Evolutionary conservation across 2,329 filamentous ascomycete genomes (phyloP).

Genomic region (Fusarium duplospermum): DNA sequence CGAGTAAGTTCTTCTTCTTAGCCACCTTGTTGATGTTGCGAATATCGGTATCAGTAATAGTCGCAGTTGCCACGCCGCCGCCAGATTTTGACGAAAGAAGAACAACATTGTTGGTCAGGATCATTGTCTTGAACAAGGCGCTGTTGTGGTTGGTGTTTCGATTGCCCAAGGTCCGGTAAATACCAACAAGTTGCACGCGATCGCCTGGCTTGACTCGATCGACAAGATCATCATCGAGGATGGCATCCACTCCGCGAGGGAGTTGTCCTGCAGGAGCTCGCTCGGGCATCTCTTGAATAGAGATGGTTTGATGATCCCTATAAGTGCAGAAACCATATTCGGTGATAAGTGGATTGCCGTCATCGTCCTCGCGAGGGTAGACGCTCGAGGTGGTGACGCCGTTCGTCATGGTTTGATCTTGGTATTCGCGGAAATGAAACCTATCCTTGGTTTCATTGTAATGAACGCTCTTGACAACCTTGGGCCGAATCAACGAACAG

Average conservation of each 20-base stretch:
- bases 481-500: constrained; percentile 93
- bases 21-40: constrained; percentile 98
- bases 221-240: constrained; percentile 95
- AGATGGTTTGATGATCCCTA: constrained; percentile 96
- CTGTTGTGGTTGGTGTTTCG: constrained; percentile 91
- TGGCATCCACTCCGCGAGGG: constrained; percentile 93
- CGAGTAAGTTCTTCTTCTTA: constrained; percentile 94
- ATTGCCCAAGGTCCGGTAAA: constrained; percentile 94
- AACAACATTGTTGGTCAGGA: constrained; percentile 95
- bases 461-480: constrained; percentile 98
- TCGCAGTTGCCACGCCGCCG: constrained; percentile 89
- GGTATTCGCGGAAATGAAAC: constrained; percentile 91
- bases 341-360: constrained; percentile 90
- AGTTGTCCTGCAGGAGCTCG: constrained; percentile 94
- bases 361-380: constrained; percentile 92
- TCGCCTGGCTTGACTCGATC: constrained; percentile 96
- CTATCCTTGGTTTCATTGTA: constrained; percentile 89
- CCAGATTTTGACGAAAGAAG: constrained; percentile 95
- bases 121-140: constrained; percentile 92
- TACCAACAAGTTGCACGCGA: constrained; percentile 95
- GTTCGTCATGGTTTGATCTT: constrained; percentile 97
- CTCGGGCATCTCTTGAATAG: constrained; percentile 99
- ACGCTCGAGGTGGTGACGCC: constrained; percentile 90
- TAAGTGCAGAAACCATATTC: constrained; percentile 98
- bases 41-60: constrained; percentile 96